Base-by-base conservation (phyloP, 345 rosid genomes). In the Trapa incisa region DNA sequence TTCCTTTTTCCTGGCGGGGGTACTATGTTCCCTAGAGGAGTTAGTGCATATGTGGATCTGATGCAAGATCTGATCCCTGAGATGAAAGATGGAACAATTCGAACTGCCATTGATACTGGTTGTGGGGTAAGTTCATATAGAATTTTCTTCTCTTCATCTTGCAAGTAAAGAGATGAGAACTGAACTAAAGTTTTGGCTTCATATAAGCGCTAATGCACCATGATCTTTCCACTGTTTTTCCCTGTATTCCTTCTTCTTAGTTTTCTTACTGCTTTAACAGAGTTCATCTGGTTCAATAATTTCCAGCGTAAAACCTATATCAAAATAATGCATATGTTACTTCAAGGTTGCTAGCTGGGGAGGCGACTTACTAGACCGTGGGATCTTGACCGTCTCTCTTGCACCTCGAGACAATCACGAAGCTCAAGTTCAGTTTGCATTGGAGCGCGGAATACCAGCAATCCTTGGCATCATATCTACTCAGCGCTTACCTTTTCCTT, bases 401-500 rank as follows among this genome's bases (percentile, higher is more conserved):
- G 99, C 99, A 3, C 99, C 99, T 2, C 86, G 99, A 80, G 99
- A 94, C 68, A 94, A 94, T 73, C 99, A 94, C 65, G 99, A 94
- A 82, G 99, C 99, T 76, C 99, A 94, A 75, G 97, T 94, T 63
- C 99, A 94, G 73, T 94, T 94, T 73, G 99, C 99, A 15, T 64
- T 94, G 73, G 99, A 94, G 79, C 96, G 99, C 43, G 99, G 43
- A 41, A 41, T 41, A 41, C 43, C 43, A 1, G 2, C 43, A 41
- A 41, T 41, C 43, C 43, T 41, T 41, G 43, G 43, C 43, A 41
- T 41, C 43, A 41, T 41, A 41, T 41, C 43, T 41, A 41, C 43
- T 41, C 43, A 41, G 43, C 43, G 43, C 43, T 41, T 41, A 41
- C 43, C 43, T 41, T 41, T 41, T 41, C 43, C 43, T 41, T 41